Evolutionary conservation across 192 early-diverging fungal genomes (phyloP), one percentile per base, ranked within the genome.

Genomic region (Jimgerdemannia flammicorona): DNA sequence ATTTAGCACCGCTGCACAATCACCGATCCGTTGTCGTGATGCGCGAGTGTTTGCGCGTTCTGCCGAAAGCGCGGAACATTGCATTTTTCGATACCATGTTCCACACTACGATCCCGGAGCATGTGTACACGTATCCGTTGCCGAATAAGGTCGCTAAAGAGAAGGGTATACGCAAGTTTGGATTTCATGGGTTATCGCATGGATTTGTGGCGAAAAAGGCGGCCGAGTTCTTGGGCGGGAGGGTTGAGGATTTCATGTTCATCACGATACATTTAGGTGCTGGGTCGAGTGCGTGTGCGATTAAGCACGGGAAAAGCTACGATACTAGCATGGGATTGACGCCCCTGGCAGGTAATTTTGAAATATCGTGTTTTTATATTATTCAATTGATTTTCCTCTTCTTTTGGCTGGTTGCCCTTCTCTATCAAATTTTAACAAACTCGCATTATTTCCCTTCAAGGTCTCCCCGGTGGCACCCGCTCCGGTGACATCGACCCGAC

Each of bases 401-500:
- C n/a, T n/a, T n/a, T n/a, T n/a, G n/a, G n/a, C n/a, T n/a, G n/a
- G n/a, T n/a, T n/a, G n/a, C n/a, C n/a, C n/a, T n/a, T n/a, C n/a
- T n/a, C n/a, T n/a, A n/a, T n/a, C n/a, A n/a, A n/a, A n/a, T n/a
- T n/a, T n/a, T n/a, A n/a, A n/a, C n/a, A n/a, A n/a, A n/a, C n/a
- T n/a, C 11, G 49, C 11, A 4, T 54, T 54, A 11, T 4, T 54
- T 54, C 11, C 49, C 11, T 11, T 54, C 44, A 10, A 72, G 72
- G 77, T 10, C 43, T 78, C 17, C 77, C 77, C 3, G 77, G 77
- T 6, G 81, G 71, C 40, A 83, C 84, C 4, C 81, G 84, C 17
- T 71, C 74, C 40, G 84, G 84, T 17, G 79, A 80, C 41, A 78
- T 85, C 64, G 84, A 85, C 70, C 82, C 84, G 0, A 70, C 67